phyloP scores from a whole-genome alignment of 495 filamentous ascomycete species.

The Corynascus novoguineensis region DNA sequence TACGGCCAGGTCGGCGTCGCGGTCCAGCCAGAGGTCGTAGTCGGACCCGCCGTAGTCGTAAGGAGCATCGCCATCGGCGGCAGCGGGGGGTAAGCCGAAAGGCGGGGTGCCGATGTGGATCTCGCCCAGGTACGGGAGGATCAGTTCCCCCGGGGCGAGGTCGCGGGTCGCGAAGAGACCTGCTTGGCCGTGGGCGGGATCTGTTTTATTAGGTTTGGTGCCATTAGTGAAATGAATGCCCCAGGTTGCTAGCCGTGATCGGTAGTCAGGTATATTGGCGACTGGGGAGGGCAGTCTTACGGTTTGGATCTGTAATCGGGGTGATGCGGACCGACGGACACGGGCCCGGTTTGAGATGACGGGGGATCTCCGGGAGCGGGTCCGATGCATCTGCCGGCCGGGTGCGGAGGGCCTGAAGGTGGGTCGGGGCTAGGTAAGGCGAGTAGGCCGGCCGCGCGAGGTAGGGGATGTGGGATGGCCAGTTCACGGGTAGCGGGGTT shows the following conservation, averaged over 20 bases:
- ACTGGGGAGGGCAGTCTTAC: constrained; percentile 10
- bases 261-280: no score
- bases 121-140: constrained; percentile 62
- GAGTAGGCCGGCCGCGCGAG: constrained; percentile 49
- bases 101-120: constrained; percentile 42
- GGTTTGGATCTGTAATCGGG: constrained; percentile 42
- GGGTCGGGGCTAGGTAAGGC: constrained; percentile 34
- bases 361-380: constrained; percentile 28
- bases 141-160: constrained; percentile 51
- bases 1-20: constrained; percentile 53
- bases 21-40: constrained; percentile 63
- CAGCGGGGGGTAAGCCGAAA: neutral
- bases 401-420: constrained; percentile 35
- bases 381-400: constrained; percentile 21
- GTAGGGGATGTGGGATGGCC: constrained; percentile 53
- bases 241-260: no score
- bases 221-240: no score
- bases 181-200: constrained; percentile 59
- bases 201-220: no score
- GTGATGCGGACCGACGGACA: constrained; percentile 48
- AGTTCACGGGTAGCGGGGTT: constrained; percentile 44
- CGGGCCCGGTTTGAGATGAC: constrained; percentile 37
- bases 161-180: constrained; percentile 60
- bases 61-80: constrained; percentile 11
- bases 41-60: constrained; percentile 46